A percentile compares a stretch with the other conserved stretches of the same genome.
phyloP scores from a whole-genome alignment of 768 basidiomycete species.

The Xerocomus brunneocitrinus region DNA sequence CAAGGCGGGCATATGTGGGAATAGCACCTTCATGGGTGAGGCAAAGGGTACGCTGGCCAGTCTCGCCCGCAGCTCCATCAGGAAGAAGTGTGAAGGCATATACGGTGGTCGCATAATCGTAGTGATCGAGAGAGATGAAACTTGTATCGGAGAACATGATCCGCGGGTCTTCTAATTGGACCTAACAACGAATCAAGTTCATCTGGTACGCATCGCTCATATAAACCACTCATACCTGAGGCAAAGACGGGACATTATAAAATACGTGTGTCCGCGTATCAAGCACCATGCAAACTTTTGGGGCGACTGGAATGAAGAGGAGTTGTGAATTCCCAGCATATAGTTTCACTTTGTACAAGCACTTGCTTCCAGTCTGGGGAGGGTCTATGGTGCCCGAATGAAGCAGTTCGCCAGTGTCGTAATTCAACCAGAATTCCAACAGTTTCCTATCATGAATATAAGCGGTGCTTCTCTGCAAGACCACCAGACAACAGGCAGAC shows the following conservation, averaged over 20 bases:
- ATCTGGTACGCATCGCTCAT: slow-evolving; percentile 7
- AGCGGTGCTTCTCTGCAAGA: too few relatives aligned
- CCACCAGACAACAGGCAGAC: neutral
- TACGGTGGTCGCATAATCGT: neutral
- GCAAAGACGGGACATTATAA: neutral
- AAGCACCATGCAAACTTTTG: neutral
- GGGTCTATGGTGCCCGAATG: neutral
- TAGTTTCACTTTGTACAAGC: accelerated
- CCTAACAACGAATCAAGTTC: neutral
- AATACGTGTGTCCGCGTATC: slow-evolving; percentile 1
- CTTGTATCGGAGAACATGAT: neutral
- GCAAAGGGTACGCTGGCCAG: neutral
- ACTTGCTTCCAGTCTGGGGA: neutral
- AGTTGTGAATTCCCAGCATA: neutral
- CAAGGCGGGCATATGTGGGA: accelerated
- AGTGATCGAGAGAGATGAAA: neutral
- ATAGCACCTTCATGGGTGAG: neutral
- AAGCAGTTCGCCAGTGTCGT: neutral
- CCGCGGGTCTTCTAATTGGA: too few relatives aligned
- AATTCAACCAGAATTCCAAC: neutral
- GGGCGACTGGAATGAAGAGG: neutral
- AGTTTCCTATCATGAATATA: neutral
- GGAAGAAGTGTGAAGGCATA: neutral
- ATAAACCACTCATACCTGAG: neutral
- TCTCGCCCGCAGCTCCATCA: neutral